Percentiles rank a stretch among this genome's conserved stretches.
These are phyloP conservation scores for Lycium barbarum DNA, from an alignment of 257 asterid species.

Conservation along the genomic window DNA sequence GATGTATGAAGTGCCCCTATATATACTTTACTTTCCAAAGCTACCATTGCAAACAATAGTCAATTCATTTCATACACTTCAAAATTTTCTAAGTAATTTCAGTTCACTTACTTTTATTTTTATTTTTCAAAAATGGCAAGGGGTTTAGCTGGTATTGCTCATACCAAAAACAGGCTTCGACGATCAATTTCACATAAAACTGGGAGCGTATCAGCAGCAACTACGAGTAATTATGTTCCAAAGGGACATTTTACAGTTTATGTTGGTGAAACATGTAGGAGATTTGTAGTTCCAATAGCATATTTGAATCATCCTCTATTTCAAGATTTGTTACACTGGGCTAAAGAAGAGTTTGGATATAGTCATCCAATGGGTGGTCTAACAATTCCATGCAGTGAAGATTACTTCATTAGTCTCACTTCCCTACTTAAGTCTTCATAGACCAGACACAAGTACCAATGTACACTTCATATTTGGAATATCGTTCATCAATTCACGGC, in stretches of 20 bases:
- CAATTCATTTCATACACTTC: not conserved
- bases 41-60: conserved; percentile 20
- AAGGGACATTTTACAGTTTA: conserved; percentile 32
- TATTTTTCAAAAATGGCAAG: conserved; percentile 46
- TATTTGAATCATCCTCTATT: conserved; percentile 32
- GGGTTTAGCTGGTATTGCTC: conserved; percentile 50
- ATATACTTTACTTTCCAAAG: not conserved
- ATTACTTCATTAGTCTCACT: conserved; percentile 28
- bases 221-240: conserved; percentile 19
- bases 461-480: not conserved
- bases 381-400: conserved; percentile 32
- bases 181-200: conserved; percentile 46
- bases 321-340: conserved; percentile 30
- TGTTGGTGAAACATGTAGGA: conserved; percentile 27
- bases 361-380: conserved; percentile 39
- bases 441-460: not conserved
- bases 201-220: conserved; percentile 25
- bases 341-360: conserved; percentile 33
- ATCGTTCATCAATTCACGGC: not conserved
- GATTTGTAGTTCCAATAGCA: conserved; percentile 34
- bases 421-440: conserved; percentile 31
- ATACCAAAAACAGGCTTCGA: conserved; percentile 58
- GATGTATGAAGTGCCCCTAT: conserved; percentile 24
- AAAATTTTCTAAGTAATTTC: not conserved
- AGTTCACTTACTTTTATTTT: not conserved